Evolutionary conservation across 2,329 filamentous ascomycete species (phyloP), one percentile per base, ranked within the genome.

Genomic region (Arthrobotrys megalospora): DNA sequence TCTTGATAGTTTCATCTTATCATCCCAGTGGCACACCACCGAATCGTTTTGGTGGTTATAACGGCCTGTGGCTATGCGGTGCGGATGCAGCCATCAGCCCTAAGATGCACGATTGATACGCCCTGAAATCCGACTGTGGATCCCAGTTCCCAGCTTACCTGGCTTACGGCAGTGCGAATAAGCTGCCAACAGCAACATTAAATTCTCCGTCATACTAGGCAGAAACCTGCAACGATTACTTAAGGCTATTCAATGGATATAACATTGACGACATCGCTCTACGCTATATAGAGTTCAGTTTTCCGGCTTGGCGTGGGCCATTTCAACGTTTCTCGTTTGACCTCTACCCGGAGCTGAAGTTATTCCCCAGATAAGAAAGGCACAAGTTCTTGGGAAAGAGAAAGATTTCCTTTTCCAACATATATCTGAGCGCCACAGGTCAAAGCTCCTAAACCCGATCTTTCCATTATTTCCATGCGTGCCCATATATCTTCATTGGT

Each of bases 241-340:
- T 21, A 21, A 58, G 34, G 32, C 21, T 21, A 32, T 11, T 53
- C 28, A 34, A 36, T 55, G 6, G 10, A 53, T 21, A 48, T 50
- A 28, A 19, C 28, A 24, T n/a, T 10, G n/a, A 24, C 24, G 16
- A 12, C 14, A 34, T 53, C 12, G 24, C 28, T 12, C 12, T 28
- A 0, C 47, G 1, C 24, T 12, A 11, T 12, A n/a, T 58, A 32
- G 34, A 38, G 32, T 34, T 60, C 19, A 7, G 34, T 2, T 43
- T 43, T 43, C 55, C 55, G 55, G 11, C 55, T 60, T 60, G 55
- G 55, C 55, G 7, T 43, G 36, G 55, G 10, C 11, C 11, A 0
- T 60, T 60, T 28, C 19, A 60, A 60, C 34, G 21, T 60, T 60
- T 43, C 34, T 5, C 36, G 36, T 60, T 60, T 16, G 52, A 38